phyloP scores from a whole-genome alignment of 768 basidiomycete genomes.

The Tricholomella constricta region DNA sequence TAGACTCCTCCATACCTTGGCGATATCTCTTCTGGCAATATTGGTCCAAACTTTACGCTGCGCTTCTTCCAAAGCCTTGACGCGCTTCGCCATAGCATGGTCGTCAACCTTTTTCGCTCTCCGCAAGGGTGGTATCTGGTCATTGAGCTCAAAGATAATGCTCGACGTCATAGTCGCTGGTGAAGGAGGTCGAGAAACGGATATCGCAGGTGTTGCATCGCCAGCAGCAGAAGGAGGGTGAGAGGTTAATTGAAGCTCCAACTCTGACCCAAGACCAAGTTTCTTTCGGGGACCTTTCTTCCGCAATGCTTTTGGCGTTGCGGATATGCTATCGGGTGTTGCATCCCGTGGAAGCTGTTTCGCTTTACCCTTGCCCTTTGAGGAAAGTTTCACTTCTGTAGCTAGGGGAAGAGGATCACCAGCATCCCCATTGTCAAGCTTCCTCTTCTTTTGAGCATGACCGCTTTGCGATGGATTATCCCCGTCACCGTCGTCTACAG shows the following conservation, averaged over 20 bases:
- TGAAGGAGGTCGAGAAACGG: constrained; percentile 69
- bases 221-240: constrained; percentile 61
- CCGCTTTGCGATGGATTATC: constrained; percentile 46
- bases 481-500: constrained; percentile 57
- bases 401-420: constrained; percentile 32
- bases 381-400: constrained; percentile 29
- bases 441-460: constrained; percentile 63
- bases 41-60: constrained; percentile 91
- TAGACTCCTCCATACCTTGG: constrained; percentile 54
- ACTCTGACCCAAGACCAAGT: constrained; percentile 51
- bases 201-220: constrained; percentile 61
- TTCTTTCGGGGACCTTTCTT: constrained; percentile 66
- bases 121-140: constrained; percentile 67
- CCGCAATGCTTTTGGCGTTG: constrained; percentile 51
- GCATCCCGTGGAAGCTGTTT: constrained; percentile 52
- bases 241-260: constrained; percentile 49
- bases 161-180: constrained; percentile 59
- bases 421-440: constrained; percentile 48
- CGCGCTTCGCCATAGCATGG: constrained; percentile 67
- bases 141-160: constrained; percentile 73
- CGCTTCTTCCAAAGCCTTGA: constrained; percentile 77
- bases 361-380: constrained; percentile 57
- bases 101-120: constrained; percentile 80
- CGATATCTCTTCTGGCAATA: constrained; percentile 82
- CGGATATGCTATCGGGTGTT: constrained; percentile 59